Base-by-base conservation (phyloP, 129 eudicot species). In the Heracleum sosnowskyi region DNA sequence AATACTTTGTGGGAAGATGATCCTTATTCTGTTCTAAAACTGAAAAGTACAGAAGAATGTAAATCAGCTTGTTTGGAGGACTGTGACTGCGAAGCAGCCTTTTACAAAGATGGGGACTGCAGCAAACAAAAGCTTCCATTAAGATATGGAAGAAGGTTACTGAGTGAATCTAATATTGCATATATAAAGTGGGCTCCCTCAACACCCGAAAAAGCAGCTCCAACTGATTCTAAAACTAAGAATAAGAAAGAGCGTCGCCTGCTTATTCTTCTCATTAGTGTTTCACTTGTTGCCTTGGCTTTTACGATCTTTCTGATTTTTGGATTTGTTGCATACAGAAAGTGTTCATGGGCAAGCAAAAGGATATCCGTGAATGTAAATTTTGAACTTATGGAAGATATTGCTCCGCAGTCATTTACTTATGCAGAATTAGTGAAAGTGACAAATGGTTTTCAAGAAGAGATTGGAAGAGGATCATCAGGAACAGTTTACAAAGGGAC, bases 401-500 rank as follows among this genome's bases (percentile, higher is more conserved):
- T 74, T 22, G 86, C 74, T 79, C 37, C 63, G 6, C 47, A 49
- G 66, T 28, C 72, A 71, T 84, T 87, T 80, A 68, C 81, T 12
- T 87, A 82, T 69, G 84, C 77, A 11, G 46, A 42, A 42, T 42
- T 42, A 42, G 46, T 10, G 46, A 42, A 42, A 42, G 46, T 42
- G 46, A 42, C 46, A 11, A 42, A 42, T 42, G 46, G 46, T 42
- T 42, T 42, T 42, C 15, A 11, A 10, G 46, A 42, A 42, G 46
- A 42, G 46, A 42, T 42, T 42, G 46, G 46, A 3, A 42, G 46
- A 42, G 46, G 46, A 7, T 42, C 46, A 42, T 42, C 46, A 15
- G 91, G 18, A 9, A 69, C 36, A 39, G 36, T 87, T 35, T 85
- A 79, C 69, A 87, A 85, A 78, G 91, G 87, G 1, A 33, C 44